These are phyloP conservation scores for Quillaja saponaria DNA, from an alignment of 306 rosid species.

Conservation along the genomic window DNA sequence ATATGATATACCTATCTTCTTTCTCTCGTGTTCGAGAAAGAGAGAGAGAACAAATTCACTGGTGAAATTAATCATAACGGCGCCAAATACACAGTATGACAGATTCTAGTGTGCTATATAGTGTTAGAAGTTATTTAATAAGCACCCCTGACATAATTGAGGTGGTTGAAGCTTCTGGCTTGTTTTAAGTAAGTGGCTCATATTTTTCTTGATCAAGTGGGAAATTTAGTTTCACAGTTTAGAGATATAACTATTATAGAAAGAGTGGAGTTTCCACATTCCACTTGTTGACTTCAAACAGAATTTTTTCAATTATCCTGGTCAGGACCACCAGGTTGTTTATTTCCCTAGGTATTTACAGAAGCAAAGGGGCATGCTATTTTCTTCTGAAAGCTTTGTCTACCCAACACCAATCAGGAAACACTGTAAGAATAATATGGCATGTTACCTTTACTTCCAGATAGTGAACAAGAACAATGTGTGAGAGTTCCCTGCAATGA, in stretches of 20 bases:
- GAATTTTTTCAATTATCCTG: not conserved
- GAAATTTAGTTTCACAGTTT: constrained; percentile 1
- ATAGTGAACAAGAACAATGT: constrained; percentile 88
- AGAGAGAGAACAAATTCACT: too few relatives aligned
- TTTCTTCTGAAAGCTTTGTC: constrained; percentile 7
- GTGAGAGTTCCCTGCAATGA: constrained; percentile 70
- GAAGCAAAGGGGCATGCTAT: constrained; percentile 7
- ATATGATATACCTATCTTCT: too few relatives aligned
- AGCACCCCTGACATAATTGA: too few relatives aligned
- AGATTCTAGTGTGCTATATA: too few relatives aligned
- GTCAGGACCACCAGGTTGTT: constrained; percentile 3
- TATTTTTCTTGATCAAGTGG: not conserved
- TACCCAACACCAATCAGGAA: not conserved
- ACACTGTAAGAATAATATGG: constrained; percentile 4
- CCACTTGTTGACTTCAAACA: constrained; percentile 3
- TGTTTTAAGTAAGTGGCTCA: too few relatives aligned
- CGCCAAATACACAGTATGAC: too few relatives aligned
- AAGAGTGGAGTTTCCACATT: constrained; percentile 5
- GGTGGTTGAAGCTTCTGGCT: not conserved
- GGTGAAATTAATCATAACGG: too few relatives aligned
- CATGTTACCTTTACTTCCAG: constrained; percentile 68
- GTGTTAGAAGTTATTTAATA: too few relatives aligned
- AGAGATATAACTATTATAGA: not conserved
- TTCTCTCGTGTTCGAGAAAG: too few relatives aligned
- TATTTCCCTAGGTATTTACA: constrained; percentile 13